Conservation (phyloP, 1,284 basidiomycete species). For the Papiliotrema fonsecae region DNA sequence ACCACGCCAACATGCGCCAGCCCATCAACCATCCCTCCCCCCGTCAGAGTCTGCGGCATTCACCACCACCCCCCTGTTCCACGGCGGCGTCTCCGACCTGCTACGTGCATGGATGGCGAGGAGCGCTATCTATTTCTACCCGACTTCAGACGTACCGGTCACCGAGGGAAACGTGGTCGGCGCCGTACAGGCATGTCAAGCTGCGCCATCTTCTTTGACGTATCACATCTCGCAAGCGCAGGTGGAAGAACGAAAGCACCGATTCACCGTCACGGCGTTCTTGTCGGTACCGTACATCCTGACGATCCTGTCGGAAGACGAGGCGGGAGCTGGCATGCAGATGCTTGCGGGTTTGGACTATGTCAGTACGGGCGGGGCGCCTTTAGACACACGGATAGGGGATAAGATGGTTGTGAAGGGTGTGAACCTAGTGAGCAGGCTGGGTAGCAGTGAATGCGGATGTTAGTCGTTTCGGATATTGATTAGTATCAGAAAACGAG, state of each 20-base stretch:
- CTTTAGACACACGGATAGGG: slow-evolving; percentile 43
- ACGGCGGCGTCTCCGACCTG: slow-evolving; percentile 50
- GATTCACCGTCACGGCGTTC: slow-evolving; percentile 24
- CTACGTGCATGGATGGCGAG: slow-evolving; percentile 47
- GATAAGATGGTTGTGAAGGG: slow-evolving; percentile 39
- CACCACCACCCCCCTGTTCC: slow-evolving; percentile 51
- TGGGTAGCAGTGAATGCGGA: slow-evolving; percentile 49
- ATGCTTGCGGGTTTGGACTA: slow-evolving; percentile 42
- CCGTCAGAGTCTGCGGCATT: slow-evolving; percentile 33
- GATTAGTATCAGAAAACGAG: not conserved
- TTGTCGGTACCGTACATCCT: slow-evolving; percentile 47
- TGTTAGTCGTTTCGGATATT: slow-evolving; percentile 22
- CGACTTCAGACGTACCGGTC: slow-evolving; percentile 42
- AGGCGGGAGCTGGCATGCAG: slow-evolving; percentile 23
- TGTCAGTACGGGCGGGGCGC: slow-evolving; percentile 49
- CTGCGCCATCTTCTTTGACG: not conserved
- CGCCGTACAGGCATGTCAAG: slow-evolving; percentile 32
- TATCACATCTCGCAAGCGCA: slow-evolving; percentile 4
- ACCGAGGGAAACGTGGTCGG: slow-evolving; percentile 36
- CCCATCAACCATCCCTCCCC: not conserved
- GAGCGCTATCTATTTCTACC: slow-evolving; percentile 45
- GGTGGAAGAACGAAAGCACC: slow-evolving; percentile 9
- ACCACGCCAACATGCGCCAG: not conserved
- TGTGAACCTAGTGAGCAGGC: slow-evolving; percentile 45
- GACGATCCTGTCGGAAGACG: slow-evolving; percentile 37